phyloP scores from a whole-genome alignment of 2,329 filamentous ascomycete genomes.

The Davidsoniella virescens region DNA sequence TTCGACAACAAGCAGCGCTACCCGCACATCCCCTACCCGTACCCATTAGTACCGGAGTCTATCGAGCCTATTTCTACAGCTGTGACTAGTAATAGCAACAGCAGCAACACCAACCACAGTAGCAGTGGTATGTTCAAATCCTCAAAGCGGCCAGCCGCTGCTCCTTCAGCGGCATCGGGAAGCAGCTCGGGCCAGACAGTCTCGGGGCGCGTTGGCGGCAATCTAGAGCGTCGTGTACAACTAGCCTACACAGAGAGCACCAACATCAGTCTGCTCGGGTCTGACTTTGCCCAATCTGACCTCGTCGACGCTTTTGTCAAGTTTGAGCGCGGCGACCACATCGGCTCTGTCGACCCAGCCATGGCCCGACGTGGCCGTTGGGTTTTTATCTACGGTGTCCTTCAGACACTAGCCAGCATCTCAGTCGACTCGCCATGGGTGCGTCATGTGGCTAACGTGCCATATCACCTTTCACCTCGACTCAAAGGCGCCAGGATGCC shows the following conservation, averaged over 20 bases:
- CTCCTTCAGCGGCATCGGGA: background rate
- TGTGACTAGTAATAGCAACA: slow-evolving; percentile 1
- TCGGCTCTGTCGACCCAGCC: slow-evolving; percentile 35
- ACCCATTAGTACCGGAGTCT: slow-evolving; percentile 44
- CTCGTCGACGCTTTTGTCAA: slow-evolving; percentile 38
- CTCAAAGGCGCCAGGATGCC: slow-evolving; percentile 35
- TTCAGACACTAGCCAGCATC: slow-evolving; percentile 43
- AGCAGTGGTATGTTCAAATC: slow-evolving; percentile 18
- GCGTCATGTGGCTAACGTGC: slow-evolving; percentile 33
- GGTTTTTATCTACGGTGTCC: slow-evolving; percentile 42
- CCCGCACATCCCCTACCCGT: slow-evolving; percentile 51
- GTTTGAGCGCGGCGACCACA: slow-evolving; percentile 38
- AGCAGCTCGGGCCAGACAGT: slow-evolving; percentile 13
- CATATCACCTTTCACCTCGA: slow-evolving; percentile 40
- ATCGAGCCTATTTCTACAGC: slow-evolving; percentile 20
- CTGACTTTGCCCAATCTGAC: slow-evolving; percentile 33
- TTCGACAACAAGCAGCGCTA: slow-evolving; percentile 48
- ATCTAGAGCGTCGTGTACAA: slow-evolving; percentile 34
- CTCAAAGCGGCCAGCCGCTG: slow-evolving; percentile 8
- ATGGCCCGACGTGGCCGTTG: slow-evolving; percentile 42
- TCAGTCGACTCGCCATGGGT: slow-evolving; percentile 40
- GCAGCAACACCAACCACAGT: slow-evolving; percentile 6
- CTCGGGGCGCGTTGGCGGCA: slow-evolving; percentile 8
- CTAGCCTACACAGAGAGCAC: slow-evolving; percentile 44
- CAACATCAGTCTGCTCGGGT: slow-evolving; percentile 40